Evolutionary conservation across 352 stramenopile genomes (phyloP).

Genomic region (Globisporangium iwayamae): DNA sequence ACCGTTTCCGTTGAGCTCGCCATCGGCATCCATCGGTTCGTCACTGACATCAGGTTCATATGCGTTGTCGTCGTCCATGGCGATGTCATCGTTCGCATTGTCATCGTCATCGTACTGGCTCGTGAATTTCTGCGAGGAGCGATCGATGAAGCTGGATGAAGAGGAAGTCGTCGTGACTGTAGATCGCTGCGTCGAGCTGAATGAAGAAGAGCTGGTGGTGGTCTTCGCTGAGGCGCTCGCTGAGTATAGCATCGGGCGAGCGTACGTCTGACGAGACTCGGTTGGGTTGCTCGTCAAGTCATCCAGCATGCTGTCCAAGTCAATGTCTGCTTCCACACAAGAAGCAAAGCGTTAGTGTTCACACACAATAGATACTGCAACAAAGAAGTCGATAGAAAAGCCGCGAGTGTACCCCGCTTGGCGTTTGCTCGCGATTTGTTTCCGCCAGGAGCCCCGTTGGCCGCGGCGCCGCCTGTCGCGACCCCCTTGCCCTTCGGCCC

Average conservation of each 20-base stretch:
- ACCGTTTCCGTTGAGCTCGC: not conserved
- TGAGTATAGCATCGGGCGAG: constrained; percentile 55
- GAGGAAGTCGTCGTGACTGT: constrained; percentile 1
- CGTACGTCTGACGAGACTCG: constrained; percentile 48
- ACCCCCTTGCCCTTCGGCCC: constrained; percentile 32
- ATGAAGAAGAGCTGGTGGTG: constrained; percentile 14
- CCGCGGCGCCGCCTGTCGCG: constrained; percentile 6
- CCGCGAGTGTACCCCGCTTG: constrained; percentile 35
- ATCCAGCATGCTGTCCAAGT: constrained; percentile 84
- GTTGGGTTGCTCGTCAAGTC: constrained; percentile 83
- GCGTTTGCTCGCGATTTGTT: constrained; percentile 18
- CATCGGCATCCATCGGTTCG: constrained; percentile 21
- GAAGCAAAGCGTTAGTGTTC: not conserved
- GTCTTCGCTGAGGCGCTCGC: constrained; percentile 28
- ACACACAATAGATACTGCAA: not conserved
- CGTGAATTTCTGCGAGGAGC: constrained; percentile 11
- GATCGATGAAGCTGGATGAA: constrained; percentile 17
- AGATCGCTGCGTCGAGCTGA: constrained; percentile 15
- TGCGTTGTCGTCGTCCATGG: constrained; percentile 18
- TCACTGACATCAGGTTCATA: constrained; percentile 16
- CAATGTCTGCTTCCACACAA: constrained; percentile 49
- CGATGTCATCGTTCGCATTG: constrained; percentile 22
- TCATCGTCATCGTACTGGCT: constrained; percentile 20
- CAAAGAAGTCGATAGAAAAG: not conserved
- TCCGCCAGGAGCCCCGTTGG: constrained; percentile 19